Conservation (phyloP, 73 alveolate genomes). For the Paramecium sonneborni region DNA sequence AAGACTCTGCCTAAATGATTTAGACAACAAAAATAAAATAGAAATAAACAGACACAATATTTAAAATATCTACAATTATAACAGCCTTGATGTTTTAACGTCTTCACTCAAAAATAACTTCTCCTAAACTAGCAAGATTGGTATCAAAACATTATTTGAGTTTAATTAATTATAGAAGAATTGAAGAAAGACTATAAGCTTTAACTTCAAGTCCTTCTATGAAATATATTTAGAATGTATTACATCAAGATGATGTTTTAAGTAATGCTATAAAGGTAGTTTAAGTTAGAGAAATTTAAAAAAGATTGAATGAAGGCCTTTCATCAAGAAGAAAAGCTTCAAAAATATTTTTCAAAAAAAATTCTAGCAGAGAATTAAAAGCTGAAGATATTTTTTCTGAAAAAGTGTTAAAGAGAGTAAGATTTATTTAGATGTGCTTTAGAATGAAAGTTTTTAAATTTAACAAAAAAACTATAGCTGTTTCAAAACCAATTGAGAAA, state of each 20-base stretch:
- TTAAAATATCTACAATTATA: not conserved
- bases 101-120: not conserved
- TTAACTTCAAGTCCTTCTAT: not conserved
- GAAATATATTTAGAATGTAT: not conserved
- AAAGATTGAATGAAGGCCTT: conserved; percentile 42
- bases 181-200: not conserved
- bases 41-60: not conserved
- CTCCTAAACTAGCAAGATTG: not conserved
- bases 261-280: not conserved
- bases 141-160: conserved; percentile 25
- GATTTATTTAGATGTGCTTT: conserved; percentile 33
- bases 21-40: not conserved
- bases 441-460: conserved; percentile 28
- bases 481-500: not conserved
- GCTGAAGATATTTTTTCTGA: conserved; percentile 32
- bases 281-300: conserved; percentile 24
- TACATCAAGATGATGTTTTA: not conserved
- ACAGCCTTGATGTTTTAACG: conserved; percentile 16
- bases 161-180: not conserved
- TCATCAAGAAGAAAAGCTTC: conserved; percentile 5
- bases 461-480: not conserved
- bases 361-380: not conserved
- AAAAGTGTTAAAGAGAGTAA: conserved; percentile 17
- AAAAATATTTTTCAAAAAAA: not conserved
- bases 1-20: not conserved